Evolutionary conservation across 495 filamentous ascomycete genomes (phyloP), one percentile per base, ranked within the genome.

Genomic region (Neurospora cerealis): DNA sequence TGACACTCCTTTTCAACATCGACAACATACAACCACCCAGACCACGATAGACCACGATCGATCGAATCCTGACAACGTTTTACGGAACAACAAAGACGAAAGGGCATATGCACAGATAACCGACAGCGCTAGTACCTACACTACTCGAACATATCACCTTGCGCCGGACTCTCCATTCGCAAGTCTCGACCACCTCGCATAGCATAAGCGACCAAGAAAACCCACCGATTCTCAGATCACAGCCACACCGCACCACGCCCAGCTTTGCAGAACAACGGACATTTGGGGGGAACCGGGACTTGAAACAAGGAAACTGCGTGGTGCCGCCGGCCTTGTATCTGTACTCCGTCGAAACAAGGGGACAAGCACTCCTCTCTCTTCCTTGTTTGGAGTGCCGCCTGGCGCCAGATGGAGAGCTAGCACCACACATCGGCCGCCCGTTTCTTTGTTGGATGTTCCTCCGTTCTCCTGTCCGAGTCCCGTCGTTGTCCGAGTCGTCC

Each of bases 381-480:
- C 48, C 17, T 41, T 71, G 39, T 48, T 44, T 10, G 21, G 69
- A 73, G 73, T 75, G 75, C 70, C 72, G 74, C 72, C 70, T 72
- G 72, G 77, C 54, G 54, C 32, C 80, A 77, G 80, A 81, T 80
- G 80, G 80, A 77, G 74, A 76, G 78, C 75, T 73, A 74, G 78
- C 75, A 72, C 73, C 71, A 74, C 75, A 32, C 74, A 78, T 34
- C 7, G 13, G 7, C 54, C 15, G 28, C 54, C 15, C 24, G 6
- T 66, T 66, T 66, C 28, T 66, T 34, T 66, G 28, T 66, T 66
- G 54, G 6, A 66, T 66, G 54, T 19, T 66, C 54, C 28, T 66
- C 54, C 28, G 3, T 66, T 34, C 28, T 34, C 54, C 10, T 36
- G 28, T 66, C 28, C 54, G 24, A 66, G 54, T 66, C 15, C 15